Evolutionary conservation across 768 basidiomycete genomes (phyloP).

Genomic region (Suillus variegatus): DNA sequence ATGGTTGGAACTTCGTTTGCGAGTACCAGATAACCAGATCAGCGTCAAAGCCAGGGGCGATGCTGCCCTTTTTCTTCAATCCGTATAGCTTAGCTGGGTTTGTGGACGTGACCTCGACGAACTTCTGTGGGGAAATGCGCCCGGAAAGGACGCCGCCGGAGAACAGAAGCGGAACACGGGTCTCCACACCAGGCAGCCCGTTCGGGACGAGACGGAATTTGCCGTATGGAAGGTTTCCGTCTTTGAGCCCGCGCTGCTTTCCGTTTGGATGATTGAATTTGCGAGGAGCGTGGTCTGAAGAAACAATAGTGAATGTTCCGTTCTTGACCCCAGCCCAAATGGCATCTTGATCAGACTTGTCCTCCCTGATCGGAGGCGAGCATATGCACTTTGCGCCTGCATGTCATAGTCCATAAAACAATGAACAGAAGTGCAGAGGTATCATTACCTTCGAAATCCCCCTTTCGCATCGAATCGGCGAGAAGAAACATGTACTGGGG

Average conservation of each 20-base stretch:
- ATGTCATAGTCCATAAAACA: background rate
- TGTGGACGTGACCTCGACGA: conserved; percentile 35
- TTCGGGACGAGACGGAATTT: conserved; percentile 36
- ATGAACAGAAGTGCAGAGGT: background rate
- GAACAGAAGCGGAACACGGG: conserved; percentile 33
- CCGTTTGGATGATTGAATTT: conserved; percentile 29
- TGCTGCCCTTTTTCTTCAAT: conserved; percentile 35
- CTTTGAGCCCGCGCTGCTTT: conserved; percentile 23
- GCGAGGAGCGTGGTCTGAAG: conserved; percentile 34
- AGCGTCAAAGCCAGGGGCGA: conserved; percentile 35
- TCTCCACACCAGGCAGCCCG: conserved; percentile 36
- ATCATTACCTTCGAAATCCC: conserved; percentile 15
- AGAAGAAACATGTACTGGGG: conserved; percentile 20
- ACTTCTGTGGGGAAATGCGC: conserved; percentile 29
- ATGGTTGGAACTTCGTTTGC: conserved; percentile 10
- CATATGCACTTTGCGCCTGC: conserved; percentile 20
- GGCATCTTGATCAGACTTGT: conserved; percentile 17
- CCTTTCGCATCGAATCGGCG: conserved; percentile 17
- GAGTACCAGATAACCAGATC: conserved; percentile 34
- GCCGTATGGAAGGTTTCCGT: conserved; percentile 25
- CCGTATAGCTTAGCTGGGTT: conserved; percentile 37
- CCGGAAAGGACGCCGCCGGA: conserved; percentile 32
- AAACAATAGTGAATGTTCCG: conserved; percentile 31
- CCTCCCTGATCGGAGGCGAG: conserved; percentile 18
- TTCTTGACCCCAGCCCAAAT: conserved; percentile 20